Base-by-base conservation (phyloP, 768 basidiomycete species). In the Chalciporus piperatus region DNA sequence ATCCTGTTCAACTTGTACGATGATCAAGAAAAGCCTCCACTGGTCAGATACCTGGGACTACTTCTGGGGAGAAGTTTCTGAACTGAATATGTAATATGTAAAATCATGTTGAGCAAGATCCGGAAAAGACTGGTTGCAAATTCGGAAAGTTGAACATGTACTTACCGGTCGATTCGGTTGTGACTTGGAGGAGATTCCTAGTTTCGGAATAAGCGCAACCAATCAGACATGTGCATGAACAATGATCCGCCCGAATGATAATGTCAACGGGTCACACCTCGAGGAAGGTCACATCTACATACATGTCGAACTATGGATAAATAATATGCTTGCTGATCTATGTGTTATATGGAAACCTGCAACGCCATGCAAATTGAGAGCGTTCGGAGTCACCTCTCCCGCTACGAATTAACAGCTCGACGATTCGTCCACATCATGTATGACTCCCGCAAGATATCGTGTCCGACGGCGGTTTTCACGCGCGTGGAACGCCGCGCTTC, bases 371-470 rank as follows among this genome's bases (percentile, higher is more conserved):
- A 35, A 2, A 35, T 39, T 6, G 9, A 17, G 16, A 25, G n/a
- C n/a, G n/a, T n/a, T n/a, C n/a, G n/a, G n/a, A n/a, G n/a, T 6
- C 10, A n/a, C 13, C 13, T 37, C 7, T 14, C 1, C 59, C 55
- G 67, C 39, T 68, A 61, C 23, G 70, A 58, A 58, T 74, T 79
- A 13, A 73, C 74, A 41, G 89, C 88, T 65, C 84, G 79, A 59
- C 87, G 86, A 64, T 93, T 93, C 52, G 83, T 82, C 91, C 92
- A 93, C 70, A 77, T 73, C 89, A 93, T 91, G 65, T 93, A 93
- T 20, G 89, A 85, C 64, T 92, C 89, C 61, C 89, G 81, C 28
- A 77, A 72, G 53, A 89, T 74, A 63, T 89, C 86, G 47, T 82
- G 74, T 35, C 77, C 81, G 28, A 74, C 70, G 25, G 74, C 72